A percentile compares a stretch with the other conserved stretches of the same genome.
These are phyloP conservation scores for Exophiala spinifera DNA, from an alignment of 2,329 filamentous ascomycete species.

Conservation along the genomic window DNA sequence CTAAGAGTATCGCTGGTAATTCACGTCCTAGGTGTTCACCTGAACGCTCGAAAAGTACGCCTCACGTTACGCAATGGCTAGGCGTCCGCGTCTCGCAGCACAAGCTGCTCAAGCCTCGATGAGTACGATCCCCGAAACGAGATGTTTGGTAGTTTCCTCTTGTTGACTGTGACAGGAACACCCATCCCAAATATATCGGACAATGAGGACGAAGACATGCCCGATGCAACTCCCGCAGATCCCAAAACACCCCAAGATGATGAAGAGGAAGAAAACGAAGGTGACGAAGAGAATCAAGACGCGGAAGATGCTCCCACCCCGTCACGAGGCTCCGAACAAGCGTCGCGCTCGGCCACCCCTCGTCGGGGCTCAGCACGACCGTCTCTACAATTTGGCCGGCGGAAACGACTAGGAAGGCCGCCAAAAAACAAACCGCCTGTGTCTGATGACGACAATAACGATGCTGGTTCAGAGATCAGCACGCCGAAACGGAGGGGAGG, in stretches of 20 bases:
- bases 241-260: constrained; percentile 35
- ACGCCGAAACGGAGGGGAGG: constrained; percentile 64
- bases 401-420: constrained; percentile 66
- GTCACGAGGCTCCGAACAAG: constrained; percentile 41
- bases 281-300: constrained; percentile 37
- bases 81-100: constrained; percentile 45
- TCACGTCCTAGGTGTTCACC: not conserved
- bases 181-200: constrained; percentile 41
- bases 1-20: not conserved
- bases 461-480: constrained; percentile 41
- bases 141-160: not conserved
- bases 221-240: constrained; percentile 36
- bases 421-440: constrained; percentile 81
- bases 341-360: constrained; percentile 51
- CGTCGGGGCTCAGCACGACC: constrained; percentile 49
- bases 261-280: constrained; percentile 33
- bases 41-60: not conserved
- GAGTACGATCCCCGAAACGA: constrained; percentile 34
- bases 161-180: constrained; percentile 36
- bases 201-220: constrained; percentile 46
- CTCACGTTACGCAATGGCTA: constrained; percentile 37
- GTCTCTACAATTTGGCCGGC: constrained; percentile 35
- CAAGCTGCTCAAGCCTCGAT: constrained; percentile 47
- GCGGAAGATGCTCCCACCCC: constrained; percentile 45
- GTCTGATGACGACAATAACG: constrained; percentile 56